phyloP scores from a whole-genome alignment of 257 asterid species.

The Nicotiana noctiflora region DNA sequence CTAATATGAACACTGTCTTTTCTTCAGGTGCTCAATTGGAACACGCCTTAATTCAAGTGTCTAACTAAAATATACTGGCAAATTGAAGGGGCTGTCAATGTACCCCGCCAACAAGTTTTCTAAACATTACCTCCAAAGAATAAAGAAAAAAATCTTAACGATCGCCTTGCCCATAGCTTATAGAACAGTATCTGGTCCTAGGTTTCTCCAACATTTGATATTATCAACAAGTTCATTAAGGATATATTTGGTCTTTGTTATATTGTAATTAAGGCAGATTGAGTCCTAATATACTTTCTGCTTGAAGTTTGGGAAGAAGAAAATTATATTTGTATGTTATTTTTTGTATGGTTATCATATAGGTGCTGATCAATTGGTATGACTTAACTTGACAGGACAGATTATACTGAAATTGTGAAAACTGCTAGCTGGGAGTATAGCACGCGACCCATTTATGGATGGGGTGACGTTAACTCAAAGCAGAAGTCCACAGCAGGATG shows the following conservation, averaged over 20 bases:
- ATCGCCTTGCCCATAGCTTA: not conserved
- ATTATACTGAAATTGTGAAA: conserved; percentile 65
- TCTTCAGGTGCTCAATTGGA: too few species aligned
- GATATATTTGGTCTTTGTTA: not conserved
- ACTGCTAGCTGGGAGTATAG: conserved; percentile 93
- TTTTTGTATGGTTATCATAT: conserved; percentile 1
- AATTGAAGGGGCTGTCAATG: too few species aligned
- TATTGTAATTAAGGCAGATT: not conserved
- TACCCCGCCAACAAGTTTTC: too few species aligned
- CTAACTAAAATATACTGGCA: too few species aligned
- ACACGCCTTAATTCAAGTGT: too few species aligned
- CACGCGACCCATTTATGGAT: conserved; percentile 85
- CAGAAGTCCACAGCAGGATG: conserved; percentile 98
- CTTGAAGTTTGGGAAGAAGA: not conserved
- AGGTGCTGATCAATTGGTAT: conserved; percentile 23
- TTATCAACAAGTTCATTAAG: not conserved
- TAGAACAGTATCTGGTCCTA: not conserved
- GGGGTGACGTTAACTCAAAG: conserved; percentile 83
- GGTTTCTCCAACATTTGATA: not conserved
- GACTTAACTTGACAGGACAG: conserved; percentile 61
- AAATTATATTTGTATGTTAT: not conserved
- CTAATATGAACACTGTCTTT: too few species aligned
- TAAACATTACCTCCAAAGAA: too few species aligned
- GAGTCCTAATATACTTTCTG: not conserved
- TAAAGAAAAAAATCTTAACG: not conserved